Evolutionary conservation across 192 early-diverging fungal genomes (phyloP), one percentile per base, ranked within the genome.

Genomic region (Entophlyctis luteolus): DNA sequence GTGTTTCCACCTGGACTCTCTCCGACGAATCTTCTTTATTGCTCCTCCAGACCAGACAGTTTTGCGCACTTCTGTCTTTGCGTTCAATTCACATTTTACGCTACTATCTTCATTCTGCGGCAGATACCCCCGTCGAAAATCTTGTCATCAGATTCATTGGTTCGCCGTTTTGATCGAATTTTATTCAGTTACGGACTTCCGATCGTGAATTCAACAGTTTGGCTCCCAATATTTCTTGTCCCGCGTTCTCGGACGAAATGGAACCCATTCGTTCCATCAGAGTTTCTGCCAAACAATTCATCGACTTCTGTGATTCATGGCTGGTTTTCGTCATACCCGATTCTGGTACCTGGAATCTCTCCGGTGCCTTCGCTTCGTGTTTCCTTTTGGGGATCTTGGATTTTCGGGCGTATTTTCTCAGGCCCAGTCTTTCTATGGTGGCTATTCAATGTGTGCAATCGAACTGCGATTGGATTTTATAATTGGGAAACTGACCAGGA

Each of bases 331-430:
- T 36, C 48, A 12, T 1, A n/a, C 23, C n/a, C 29, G 20, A 2
- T 35, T n/a, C 23, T 54, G 23, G 63, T 66, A 6, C 63, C 63
- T 14, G 63, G 63, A 4, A n/a, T 66, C 4, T 32, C 63, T 3
- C 31, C 27, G 20, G 34, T 25, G 4, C 35, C 50, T 6, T 6
- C 20, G 1, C 12, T 16, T 10, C 34, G 12, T 0, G 29, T 29
- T 5, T 55, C 50, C 12, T 66, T 55, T 54, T 66, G 63, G 63
- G 63, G 63, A 4, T 54, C 49, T 5, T 66, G 63, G 63, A 22
- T 66, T 14, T 66, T 54, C 39, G 63, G 63, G 4, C 20, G 63
- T 22, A 45, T 34, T 0, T 66, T 54, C 25, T 23, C 50, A 25
- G 55, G 55, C 25, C 39, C 63, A 8, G 36, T 66, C 12, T 39